Conservation (phyloP, 495 filamentous ascomycete species). For the Podospora tetraspora region DNA sequence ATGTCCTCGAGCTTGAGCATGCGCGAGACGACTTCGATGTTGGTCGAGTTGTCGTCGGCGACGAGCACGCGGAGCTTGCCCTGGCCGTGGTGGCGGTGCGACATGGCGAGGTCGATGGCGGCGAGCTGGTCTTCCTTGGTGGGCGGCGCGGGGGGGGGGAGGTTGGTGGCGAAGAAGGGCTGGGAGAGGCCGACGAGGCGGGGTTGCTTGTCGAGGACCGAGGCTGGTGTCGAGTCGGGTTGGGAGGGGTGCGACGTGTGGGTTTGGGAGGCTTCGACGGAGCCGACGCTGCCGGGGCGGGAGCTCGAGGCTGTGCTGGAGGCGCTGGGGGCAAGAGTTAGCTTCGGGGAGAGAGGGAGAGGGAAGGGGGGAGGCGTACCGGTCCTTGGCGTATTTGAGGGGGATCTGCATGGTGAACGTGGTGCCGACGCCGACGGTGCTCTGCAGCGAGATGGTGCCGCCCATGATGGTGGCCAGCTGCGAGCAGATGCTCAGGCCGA, state of each 20-base stretch:
- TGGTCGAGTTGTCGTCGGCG: slow-evolving; percentile 92
- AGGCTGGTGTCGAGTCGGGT: slow-evolving; percentile 20
- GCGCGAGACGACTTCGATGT: slow-evolving; percentile 77
- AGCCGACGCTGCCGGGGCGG: slow-evolving; percentile 67
- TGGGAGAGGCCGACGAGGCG: slow-evolving; percentile 78
- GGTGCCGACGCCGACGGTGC: slow-evolving; percentile 67
- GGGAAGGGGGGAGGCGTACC: slow-evolving; percentile 34
- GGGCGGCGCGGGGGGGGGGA: slow-evolving; percentile 36
- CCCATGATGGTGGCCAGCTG: slow-evolving; percentile 82
- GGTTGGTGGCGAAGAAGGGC: slow-evolving; percentile 71
- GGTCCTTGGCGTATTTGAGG: slow-evolving; percentile 66
- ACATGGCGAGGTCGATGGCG: slow-evolving; percentile 45
- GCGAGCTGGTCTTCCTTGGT: slow-evolving; percentile 36
- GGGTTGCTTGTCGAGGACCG: slow-evolving; percentile 53
- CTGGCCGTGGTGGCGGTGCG: slow-evolving; percentile 44
- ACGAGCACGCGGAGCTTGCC: slow-evolving; percentile 78
- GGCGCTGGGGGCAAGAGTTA: slow-evolving; percentile 24
- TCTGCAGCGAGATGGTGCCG: slow-evolving; percentile 66
- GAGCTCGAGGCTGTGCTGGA: slow-evolving; percentile 52
- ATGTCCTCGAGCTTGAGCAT: slow-evolving; percentile 53
- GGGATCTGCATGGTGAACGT: slow-evolving; percentile 82
- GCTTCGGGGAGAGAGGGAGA: slow-evolving; percentile 10
- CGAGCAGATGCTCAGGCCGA: slow-evolving; percentile 82
- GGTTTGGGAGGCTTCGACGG: slow-evolving; percentile 59
- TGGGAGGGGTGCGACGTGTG: slow-evolving; percentile 26